Evolutionary conservation across 768 basidiomycete species (phyloP).

Genomic region (Kwoniella bestiolae): DNA sequence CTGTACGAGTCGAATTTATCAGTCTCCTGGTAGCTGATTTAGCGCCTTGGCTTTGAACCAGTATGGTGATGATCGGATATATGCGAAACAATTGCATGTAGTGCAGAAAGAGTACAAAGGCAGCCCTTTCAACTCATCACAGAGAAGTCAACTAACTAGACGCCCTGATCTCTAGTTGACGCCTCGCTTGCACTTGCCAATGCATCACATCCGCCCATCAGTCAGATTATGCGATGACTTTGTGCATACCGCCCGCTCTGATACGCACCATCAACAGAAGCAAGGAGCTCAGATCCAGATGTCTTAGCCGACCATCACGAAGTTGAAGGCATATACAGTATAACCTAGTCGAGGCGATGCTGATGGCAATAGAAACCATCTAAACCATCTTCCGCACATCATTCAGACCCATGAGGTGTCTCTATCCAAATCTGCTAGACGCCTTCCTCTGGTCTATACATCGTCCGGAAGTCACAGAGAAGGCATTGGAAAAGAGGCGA

Average conservation of each 20-base stretch:
- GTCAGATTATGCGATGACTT: background rate
- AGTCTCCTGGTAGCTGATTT: background rate
- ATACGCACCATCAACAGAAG: no score
- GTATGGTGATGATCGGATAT: slow-evolving; percentile 1
- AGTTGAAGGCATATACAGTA: no score
- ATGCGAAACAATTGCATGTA: slow-evolving; percentile 6
- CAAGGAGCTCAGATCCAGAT: background rate
- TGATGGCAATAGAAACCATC: no score
- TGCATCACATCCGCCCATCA: background rate
- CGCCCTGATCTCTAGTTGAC: slow-evolving; percentile 5
- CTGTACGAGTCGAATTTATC: background rate
- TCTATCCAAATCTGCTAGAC: no score
- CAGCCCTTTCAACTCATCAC: background rate
- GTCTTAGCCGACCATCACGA: no score
- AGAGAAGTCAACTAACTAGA: background rate
- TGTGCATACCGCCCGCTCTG: no score
- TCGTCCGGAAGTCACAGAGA: no score
- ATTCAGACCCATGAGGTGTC: no score
- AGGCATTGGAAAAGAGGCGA: no score
- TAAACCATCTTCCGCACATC: no score
- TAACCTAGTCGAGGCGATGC: no score
- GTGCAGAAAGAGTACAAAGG: background rate
- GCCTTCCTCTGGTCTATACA: no score
- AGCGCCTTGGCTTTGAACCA: background rate
- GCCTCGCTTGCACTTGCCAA: background rate